Conservation (phyloP, 192 early-diverging fungal species). For the Entomortierella parvispora region DNA sequence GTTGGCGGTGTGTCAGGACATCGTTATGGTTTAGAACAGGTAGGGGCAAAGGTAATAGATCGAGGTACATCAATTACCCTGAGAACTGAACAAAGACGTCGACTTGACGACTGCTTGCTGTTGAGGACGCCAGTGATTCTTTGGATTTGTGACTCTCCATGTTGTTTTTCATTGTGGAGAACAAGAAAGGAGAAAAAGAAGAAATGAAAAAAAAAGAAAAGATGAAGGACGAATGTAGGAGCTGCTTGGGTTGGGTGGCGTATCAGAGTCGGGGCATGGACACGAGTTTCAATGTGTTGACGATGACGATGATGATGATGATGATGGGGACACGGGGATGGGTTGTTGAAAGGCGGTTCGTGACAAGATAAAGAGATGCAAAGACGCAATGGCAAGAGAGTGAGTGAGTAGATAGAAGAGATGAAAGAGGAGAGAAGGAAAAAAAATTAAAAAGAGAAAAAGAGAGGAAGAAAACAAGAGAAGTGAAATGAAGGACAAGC, state of each 20-base stretch:
- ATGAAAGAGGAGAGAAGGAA: not conserved
- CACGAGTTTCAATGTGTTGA: too few relatives aligned
- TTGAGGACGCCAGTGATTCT: slow-evolving; percentile 9
- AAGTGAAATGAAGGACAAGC: not conserved
- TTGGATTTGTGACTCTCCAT: slow-evolving; percentile 22
- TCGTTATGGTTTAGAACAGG: not conserved
- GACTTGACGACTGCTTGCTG: slow-evolving; percentile 35
- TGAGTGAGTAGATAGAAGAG: not conserved
- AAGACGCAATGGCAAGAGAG: too few relatives aligned
- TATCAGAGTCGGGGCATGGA: too few relatives aligned
- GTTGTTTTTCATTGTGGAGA: slow-evolving; percentile 28
- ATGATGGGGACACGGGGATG: too few relatives aligned
- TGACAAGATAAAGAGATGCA: too few relatives aligned
- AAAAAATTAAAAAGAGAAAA: not conserved
- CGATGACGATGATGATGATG: too few relatives aligned
- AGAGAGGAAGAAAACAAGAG: slow-evolving; percentile 1
- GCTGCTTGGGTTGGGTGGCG: too few relatives aligned
- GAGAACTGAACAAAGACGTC: slow-evolving; percentile 51
- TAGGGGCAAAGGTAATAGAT: not conserved
- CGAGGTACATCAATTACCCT: slow-evolving; percentile 8
- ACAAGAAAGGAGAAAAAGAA: not conserved
- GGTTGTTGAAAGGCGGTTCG: too few relatives aligned
- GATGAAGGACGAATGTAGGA: too few relatives aligned
- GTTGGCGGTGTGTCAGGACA: not conserved
- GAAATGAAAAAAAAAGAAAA: not conserved